Evolutionary conservation across 306 rosid species (phyloP).

Genomic region (Datisca glomerata): DNA sequence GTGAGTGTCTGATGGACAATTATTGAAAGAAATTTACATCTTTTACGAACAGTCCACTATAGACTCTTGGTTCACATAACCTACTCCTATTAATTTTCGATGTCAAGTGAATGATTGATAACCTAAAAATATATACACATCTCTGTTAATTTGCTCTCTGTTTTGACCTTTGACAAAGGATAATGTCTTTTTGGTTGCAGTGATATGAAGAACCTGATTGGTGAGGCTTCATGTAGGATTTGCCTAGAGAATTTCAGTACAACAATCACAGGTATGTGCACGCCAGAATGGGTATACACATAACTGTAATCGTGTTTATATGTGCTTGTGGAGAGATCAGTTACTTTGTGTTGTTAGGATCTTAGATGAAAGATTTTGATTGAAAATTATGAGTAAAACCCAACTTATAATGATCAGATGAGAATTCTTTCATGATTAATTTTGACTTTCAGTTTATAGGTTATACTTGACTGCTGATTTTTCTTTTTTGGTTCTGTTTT

Average conservation of each 20-base stretch:
- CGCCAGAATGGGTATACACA: no score
- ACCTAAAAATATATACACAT: background rate
- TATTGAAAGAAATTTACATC: background rate
- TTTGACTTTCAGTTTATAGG: no score
- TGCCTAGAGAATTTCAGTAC: conserved; percentile 87
- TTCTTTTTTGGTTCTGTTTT: conserved; percentile 4
- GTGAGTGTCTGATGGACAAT: background rate
- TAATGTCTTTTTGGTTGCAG: conserved; percentile 29
- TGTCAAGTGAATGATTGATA: background rate
- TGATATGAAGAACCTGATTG: conserved; percentile 80
- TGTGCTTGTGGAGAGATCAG: no score
- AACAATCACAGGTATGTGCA: conserved; percentile 45
- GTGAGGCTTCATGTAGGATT: conserved; percentile 75
- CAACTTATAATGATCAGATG: no score
- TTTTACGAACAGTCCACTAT: background rate
- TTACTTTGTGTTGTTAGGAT: background rate
- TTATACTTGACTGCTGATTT: conserved; percentile 9
- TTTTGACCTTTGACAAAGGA: background rate
- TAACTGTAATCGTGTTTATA: no score
- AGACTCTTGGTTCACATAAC: background rate
- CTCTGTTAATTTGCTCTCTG: background rate
- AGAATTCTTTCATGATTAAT: no score
- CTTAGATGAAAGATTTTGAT: no score
- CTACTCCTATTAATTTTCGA: background rate
- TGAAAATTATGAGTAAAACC: no score